These are phyloP conservation scores for Quercus gilva DNA, from an alignment of 306 rosid genomes.

Conservation along the genomic window DNA sequence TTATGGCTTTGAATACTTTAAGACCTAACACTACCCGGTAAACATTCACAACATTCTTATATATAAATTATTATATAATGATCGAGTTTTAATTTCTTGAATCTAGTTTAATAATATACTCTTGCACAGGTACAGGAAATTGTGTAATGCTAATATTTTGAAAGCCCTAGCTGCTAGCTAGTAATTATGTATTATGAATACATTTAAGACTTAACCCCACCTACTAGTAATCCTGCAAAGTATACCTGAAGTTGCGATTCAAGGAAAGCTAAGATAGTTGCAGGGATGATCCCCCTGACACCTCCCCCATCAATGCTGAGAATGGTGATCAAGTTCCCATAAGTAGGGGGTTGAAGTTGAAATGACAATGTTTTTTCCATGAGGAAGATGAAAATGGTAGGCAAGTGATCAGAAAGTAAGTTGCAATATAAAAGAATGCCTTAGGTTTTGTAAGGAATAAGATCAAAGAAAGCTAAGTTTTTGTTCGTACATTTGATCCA, in stretches of 20 bases:
- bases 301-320: constrained; percentile 94
- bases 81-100: too few species aligned
- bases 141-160: too few species aligned
- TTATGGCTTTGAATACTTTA: not conserved
- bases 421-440: not conserved
- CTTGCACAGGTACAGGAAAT: too few species aligned
- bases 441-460: not conserved
- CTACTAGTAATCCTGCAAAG: not conserved
- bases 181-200: too few species aligned
- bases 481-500: not conserved
- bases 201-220: too few species aligned
- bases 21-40: not conserved
- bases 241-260: constrained; percentile 69
- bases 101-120: too few species aligned
- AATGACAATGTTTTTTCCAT: constrained; percentile 31
- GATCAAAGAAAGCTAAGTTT: not conserved
- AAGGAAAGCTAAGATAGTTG: constrained; percentile 51
- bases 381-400: not conserved
- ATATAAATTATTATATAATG: too few species aligned
- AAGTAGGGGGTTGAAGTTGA: constrained; percentile 57
- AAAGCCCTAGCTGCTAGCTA: too few species aligned
- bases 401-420: not conserved
- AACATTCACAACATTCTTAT: not conserved
- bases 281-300: constrained; percentile 74
- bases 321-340: constrained; percentile 56